Base-by-base conservation (phyloP, 2,329 filamentous ascomycete species). In the Basipetospora chlamydospora region DNA sequence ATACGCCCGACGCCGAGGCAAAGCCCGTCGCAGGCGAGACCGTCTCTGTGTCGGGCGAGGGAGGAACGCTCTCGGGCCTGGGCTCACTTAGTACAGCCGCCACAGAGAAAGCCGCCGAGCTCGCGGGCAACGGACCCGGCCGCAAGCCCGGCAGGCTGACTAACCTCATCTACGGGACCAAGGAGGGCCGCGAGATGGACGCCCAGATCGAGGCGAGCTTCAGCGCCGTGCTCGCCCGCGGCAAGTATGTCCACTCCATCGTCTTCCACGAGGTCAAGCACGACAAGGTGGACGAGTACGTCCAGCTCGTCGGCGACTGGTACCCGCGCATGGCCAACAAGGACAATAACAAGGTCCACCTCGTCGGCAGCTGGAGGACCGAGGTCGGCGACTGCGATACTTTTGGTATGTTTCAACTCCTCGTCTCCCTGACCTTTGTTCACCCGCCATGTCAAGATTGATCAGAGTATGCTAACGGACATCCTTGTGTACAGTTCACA, bases 221-320 rank as follows among this genome's bases (percentile, higher is more conserved):
- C 63, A 92, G 83, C 35, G 87, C 95, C 58, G 83, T 96, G 30
- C 67, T 98, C 31, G 90, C 90, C 17, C 74, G 90, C 45, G 90
- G 90, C 53, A 98, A 98, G 64, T 98, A 98, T 52, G 87, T 98
- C 38, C 90, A 98, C 60, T 92, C 86, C 32, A 95, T 98, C 56
- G 86, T 94, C 41, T 85, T 94, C 53, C 90, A 98, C 64, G 75
- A 92, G 43, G 90, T 98, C 46, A 86, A 92, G 63, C 86, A 87
- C 42, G 86, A 95, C 50, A 90, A 85, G 61, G 83, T 95, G 32
- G 86, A 95, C 44, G 88, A 96, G 52, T 98, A 98, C 53, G 78
- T 88, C 35, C 70, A 88, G 40, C 67, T 96, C 34, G 84, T 96
- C 11, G 85, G 90, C 41, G 67, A 72, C 26, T 96, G 85, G 81